Conservation (phyloP, 805 yeast genomes). For the Ascoidea tarda region DNA sequence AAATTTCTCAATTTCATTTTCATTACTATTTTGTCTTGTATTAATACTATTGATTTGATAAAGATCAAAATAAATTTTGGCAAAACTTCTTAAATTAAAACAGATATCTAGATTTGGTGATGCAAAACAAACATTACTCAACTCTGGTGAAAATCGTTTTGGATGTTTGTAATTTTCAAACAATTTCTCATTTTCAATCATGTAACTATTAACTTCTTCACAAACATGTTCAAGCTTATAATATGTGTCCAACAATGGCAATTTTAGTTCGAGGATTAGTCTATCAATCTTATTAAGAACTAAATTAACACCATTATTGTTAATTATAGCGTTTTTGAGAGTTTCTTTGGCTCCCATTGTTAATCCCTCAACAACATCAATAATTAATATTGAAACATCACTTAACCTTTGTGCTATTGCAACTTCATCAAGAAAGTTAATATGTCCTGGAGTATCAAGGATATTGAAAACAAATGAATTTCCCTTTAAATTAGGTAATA, state of each 20-base stretch:
- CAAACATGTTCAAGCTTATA: conserved; percentile 48
- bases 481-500: conserved; percentile 36
- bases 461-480: conserved; percentile 49
- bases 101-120: conserved; percentile 47
- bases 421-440: conserved; percentile 67
- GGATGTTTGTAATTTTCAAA: conserved; percentile 15
- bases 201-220: conserved; percentile 46
- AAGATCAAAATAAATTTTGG: conserved; percentile 28
- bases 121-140: conserved; percentile 61
- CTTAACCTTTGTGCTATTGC: conserved; percentile 38
- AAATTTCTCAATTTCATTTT: conserved; percentile 24
- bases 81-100: conserved; percentile 58
- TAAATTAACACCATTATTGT: conserved; percentile 38
- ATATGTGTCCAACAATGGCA: conserved; percentile 65
- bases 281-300: conserved; percentile 78
- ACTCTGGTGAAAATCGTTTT: conserved; percentile 38
- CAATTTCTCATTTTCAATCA: conserved; percentile 21
- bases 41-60: neutral
- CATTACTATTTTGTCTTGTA: neutral
- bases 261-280: conserved; percentile 60
- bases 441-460: conserved; percentile 88
- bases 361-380: conserved; percentile 83
- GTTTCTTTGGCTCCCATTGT: conserved; percentile 37
- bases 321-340: conserved; percentile 35
- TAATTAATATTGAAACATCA: conserved; percentile 55